phyloP scores from a whole-genome alignment of 2,329 filamentous ascomycete genomes.

The Monosporascus ibericus region DNA sequence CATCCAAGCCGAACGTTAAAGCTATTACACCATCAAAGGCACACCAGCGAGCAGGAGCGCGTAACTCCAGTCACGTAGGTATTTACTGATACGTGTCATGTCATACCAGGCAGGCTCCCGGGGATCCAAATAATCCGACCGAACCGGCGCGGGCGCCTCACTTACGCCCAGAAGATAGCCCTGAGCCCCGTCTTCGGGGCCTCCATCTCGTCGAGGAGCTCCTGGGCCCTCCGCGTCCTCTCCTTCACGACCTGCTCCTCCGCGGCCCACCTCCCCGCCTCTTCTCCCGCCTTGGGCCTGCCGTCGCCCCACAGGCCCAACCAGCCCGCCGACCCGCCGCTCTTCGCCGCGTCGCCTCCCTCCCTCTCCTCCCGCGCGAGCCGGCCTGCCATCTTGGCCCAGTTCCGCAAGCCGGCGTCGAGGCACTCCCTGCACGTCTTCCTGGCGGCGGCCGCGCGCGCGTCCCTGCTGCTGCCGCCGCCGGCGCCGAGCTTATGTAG shows the following conservation, averaged over 20 bases:
- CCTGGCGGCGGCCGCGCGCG: slow-evolving; percentile 39
- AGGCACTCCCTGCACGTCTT: slow-evolving; percentile 73
- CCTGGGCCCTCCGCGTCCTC: slow-evolving; percentile 42
- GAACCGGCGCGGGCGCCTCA: too few species aligned
- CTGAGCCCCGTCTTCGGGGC: slow-evolving; percentile 28
- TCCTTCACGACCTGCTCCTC: slow-evolving; percentile 51
- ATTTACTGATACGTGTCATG: neutral
- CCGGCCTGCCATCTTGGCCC: slow-evolving; percentile 70
- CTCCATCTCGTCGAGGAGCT: slow-evolving; percentile 44
- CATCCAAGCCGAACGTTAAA: too few species aligned
- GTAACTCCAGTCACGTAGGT: neutral
- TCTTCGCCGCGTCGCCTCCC: slow-evolving; percentile 23
- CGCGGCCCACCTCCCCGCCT: slow-evolving; percentile 45
- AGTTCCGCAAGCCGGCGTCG: slow-evolving; percentile 69
- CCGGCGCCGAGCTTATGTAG: slow-evolving; percentile 38
- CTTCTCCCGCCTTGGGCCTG: slow-evolving; percentile 23
- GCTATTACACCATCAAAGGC: too few species aligned
- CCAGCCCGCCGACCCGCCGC: slow-evolving; percentile 24
- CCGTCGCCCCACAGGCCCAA: slow-evolving; percentile 35
- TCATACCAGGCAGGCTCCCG: neutral
- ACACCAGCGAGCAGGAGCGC: too few species aligned
- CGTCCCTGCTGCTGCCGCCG: slow-evolving; percentile 14
- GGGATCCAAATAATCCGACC: neutral
- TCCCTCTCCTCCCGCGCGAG: slow-evolving; percentile 49
- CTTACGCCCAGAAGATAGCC: slow-evolving; percentile 36